Evolutionary conservation across 2,329 filamentous ascomycete species (phyloP), one percentile per base, ranked within the genome.

Genomic region (Albifimbria verrucaria): DNA sequence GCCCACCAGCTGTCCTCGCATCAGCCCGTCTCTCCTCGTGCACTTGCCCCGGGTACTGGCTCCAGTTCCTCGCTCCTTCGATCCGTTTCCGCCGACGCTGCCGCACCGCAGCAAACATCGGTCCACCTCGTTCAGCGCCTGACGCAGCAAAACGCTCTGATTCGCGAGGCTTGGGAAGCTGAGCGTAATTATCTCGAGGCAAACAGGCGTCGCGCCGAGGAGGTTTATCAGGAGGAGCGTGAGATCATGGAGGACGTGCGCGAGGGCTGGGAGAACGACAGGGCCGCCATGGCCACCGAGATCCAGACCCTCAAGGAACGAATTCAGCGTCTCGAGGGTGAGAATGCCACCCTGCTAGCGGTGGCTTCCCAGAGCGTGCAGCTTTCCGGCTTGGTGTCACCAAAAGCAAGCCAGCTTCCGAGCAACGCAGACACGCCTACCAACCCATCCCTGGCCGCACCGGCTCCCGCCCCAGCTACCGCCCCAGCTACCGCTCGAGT

Each of bases 141-240:
- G 12, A 61, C 72, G 22, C 70, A 73, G 54, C 76, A 77, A 57
- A 75, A 75, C 57, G 60, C 65, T 26, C 60, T 70, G 24, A 75
- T 76, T 41, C 68, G 74, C 22, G 77, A 79, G 53, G 77, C 74
- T 20, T 81, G 78, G 78, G 77, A 79, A 59, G 75, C 76, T 10
- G 79, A 83, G 62, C 75, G 79, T 28, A 76, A 74, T 48, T 74
- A 81, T 52, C 69, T 82, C 52, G 79, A 82, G 60, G 78, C 77
- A 7, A 80, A 77, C 56, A 75, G 79, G 11, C 73, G 74, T 45
- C 75, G 78, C 15, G 79, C 76, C 4, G 80, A 82, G 58, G 76
- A 80, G 61, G 75, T 82, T n/a, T 81, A 81, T 59, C 75, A 75
- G 56, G 77, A 81, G 58, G 79, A 82, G 60, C 75, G 78, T 7